Conservation (phyloP, 208 protist species). For the Porcisia hertigi region DNA sequence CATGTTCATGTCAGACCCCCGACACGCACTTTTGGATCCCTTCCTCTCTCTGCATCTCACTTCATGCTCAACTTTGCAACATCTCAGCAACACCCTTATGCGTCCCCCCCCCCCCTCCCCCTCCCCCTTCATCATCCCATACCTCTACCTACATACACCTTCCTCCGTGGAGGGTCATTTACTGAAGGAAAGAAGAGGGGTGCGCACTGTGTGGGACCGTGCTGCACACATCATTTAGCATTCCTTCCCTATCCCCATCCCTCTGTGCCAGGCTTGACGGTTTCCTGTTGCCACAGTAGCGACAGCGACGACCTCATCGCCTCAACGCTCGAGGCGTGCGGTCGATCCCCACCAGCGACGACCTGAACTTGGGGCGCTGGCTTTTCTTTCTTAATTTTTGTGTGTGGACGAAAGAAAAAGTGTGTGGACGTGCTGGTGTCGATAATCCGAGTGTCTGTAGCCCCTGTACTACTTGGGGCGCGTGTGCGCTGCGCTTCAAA, state of each 20-base stretch:
- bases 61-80: background rate
- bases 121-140: background rate
- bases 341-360: background rate
- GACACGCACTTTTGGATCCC: background rate
- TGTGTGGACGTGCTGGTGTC: too few species aligned
- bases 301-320: background rate
- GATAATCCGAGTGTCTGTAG: too few species aligned
- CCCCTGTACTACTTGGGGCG: too few species aligned
- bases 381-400: background rate
- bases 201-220: background rate
- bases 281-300: background rate
- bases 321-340: background rate
- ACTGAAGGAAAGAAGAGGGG: background rate
- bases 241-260: background rate
- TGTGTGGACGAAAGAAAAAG: too few species aligned
- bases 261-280: background rate
- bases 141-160: background rate
- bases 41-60: background rate
- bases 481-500: too few species aligned
- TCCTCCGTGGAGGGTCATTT: too few species aligned
- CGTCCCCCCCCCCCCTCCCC: background rate
- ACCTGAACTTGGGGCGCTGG: too few species aligned
- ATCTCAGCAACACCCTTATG: background rate
- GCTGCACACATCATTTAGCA: background rate
- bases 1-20: background rate